A percentile compares a stretch with the other conserved stretches of the same genome.
These are phyloP conservation scores for Fusarium sp. DNA, from an alignment of 2,329 filamentous ascomycete genomes.

Conservation along the genomic window DNA sequence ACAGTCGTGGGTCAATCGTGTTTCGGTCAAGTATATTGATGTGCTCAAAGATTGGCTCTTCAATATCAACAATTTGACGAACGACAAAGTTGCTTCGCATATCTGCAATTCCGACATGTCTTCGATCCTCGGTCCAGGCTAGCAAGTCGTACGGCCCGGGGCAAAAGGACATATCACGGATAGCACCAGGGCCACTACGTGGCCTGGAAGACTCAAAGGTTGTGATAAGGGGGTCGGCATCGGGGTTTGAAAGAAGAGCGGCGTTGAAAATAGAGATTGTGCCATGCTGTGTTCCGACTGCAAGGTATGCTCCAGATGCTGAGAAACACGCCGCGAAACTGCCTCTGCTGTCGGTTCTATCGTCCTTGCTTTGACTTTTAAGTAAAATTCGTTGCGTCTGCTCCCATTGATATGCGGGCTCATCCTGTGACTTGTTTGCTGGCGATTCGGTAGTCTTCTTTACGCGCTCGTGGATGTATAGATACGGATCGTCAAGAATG, in stretches of 20 bases:
- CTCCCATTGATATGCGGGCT: slow-evolving; percentile 61
- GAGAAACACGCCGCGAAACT: slow-evolving; percentile 86
- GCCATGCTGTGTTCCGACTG: slow-evolving; percentile 83
- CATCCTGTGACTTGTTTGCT: slow-evolving; percentile 41
- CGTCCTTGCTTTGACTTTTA: slow-evolving; percentile 67
- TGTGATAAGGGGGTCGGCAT: slow-evolving; percentile 73
- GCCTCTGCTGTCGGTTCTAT: slow-evolving; percentile 68
- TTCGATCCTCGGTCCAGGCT: slow-evolving; percentile 92
- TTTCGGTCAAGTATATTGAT: slow-evolving; percentile 67
- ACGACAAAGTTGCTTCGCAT: slow-evolving; percentile 73
- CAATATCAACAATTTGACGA: slow-evolving; percentile 76
- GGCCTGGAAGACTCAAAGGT: slow-evolving; percentile 83
- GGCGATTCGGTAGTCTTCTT: slow-evolving; percentile 50
- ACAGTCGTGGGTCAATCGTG: slow-evolving; percentile 64
- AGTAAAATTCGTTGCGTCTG: slow-evolving; percentile 65
- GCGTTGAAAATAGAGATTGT: slow-evolving; percentile 81
- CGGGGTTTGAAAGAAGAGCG: slow-evolving; percentile 56
- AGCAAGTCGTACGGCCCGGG: slow-evolving; percentile 90
- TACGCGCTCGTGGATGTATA: slow-evolving; percentile 81
- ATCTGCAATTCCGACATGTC: slow-evolving; percentile 79
- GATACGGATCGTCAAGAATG: slow-evolving; percentile 86
- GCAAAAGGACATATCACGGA: slow-evolving; percentile 92
- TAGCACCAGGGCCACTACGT: slow-evolving; percentile 76
- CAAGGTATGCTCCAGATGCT: slow-evolving; percentile 75
- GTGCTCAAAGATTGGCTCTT: slow-evolving; percentile 68